phyloP scores from a whole-genome alignment of 805 yeast genomes.

The Candida alai region DNA sequence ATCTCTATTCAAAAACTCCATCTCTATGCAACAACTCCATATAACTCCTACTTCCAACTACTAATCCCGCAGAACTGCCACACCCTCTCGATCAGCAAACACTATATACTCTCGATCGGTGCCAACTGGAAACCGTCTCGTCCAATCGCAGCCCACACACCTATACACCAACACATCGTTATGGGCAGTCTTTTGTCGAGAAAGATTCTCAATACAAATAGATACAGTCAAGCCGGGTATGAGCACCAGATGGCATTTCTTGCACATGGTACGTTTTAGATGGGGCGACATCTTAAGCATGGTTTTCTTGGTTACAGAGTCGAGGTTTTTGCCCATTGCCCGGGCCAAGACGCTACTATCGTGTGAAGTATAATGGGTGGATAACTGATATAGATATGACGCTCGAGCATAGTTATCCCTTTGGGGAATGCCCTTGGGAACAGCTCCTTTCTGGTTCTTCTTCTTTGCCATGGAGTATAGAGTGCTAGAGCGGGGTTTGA shows the following conservation, averaged over 20 bases:
- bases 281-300: constrained; percentile 62
- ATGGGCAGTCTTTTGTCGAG: constrained; percentile 24
- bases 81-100: constrained; percentile 38
- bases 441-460: constrained; percentile 9
- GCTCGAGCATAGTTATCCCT: constrained; percentile 59
- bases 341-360: constrained; percentile 47
- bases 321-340: constrained; percentile 51
- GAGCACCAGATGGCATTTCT: constrained; percentile 52
- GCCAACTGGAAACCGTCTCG: constrained; percentile 64
- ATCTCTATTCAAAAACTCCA: no score
- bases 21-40: no score
- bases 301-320: constrained; percentile 60
- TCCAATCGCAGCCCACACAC: constrained; percentile 51
- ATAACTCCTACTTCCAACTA: no score
- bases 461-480: constrained; percentile 5
- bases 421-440: constrained; percentile 44
- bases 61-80: no score
- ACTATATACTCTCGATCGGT: constrained; percentile 43
- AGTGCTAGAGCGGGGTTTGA: no score
- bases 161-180: constrained; percentile 46
- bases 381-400: constrained; percentile 56
- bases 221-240: constrained; percentile 46
- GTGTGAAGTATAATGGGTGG: constrained; percentile 34
- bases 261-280: constrained; percentile 68
- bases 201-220: constrained; percentile 39